Evolutionary conservation across 140 eudicot genomes (phyloP).

Genomic region (Stevia rebaudiana): DNA sequence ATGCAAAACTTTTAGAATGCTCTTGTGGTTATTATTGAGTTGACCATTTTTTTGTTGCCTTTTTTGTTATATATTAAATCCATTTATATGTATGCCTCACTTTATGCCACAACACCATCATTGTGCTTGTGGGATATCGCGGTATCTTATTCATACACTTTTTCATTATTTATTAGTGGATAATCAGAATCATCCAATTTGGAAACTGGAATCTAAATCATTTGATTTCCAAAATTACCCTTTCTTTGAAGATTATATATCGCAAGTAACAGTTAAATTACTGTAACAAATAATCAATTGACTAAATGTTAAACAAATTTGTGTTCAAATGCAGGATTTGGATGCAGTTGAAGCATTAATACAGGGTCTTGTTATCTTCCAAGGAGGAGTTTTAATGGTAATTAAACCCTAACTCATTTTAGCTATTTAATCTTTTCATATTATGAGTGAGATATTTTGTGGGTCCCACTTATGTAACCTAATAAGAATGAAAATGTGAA

Average conservation of each 20-base stretch:
- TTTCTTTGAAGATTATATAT: neutral
- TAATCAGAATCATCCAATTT: conserved; percentile 8
- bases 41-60: neutral
- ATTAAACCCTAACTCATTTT: conserved; percentile 5
- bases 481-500: neutral
- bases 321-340: conserved; percentile 60
- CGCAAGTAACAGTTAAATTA: neutral
- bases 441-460: conserved; percentile 6
- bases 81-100: conserved; percentile 4
- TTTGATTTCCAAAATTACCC: neutral
- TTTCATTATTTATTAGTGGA: conserved; percentile 6
- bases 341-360: conserved; percentile 98
- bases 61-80: neutral
- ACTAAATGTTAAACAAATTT: neutral
- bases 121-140: conserved; percentile 25
- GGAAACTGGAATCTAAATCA: neutral
- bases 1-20: conserved; percentile 11
- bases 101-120: conserved; percentile 19
- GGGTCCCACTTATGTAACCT: neutral
- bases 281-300: neutral
- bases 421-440: neutral
- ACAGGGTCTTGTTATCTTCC: conserved; percentile 94
- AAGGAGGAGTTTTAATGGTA: conserved; percentile 99
- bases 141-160: conserved; percentile 2
- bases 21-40: conserved; percentile 8